Percentiles rank a stretch among this genome's conserved stretches.
These are phyloP conservation scores for Zygosaccharomyces siamensis DNA, from an alignment of 805 yeast species.

Conservation along the genomic window DNA sequence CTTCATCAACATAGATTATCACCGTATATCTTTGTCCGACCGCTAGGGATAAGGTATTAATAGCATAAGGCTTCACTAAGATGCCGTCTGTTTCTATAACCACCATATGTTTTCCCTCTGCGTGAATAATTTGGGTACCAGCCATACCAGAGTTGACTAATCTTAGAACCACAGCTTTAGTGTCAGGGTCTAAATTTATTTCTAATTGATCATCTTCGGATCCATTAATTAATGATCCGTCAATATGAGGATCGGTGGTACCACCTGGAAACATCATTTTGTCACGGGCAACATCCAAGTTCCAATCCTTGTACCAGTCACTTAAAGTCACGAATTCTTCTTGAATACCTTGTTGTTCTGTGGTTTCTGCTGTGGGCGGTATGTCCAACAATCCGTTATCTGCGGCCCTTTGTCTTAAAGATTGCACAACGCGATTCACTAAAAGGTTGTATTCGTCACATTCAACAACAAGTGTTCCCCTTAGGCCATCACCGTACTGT, in stretches of 20 bases:
- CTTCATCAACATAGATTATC: conserved; percentile 45
- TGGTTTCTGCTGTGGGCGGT: not conserved
- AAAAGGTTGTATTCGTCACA: conserved; percentile 40
- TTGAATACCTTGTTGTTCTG: conserved; percentile 25
- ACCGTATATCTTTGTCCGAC: conserved; percentile 78
- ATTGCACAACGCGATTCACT: conserved; percentile 26
- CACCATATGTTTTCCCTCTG: conserved; percentile 49
- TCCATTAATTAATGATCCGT: conserved; percentile 28
- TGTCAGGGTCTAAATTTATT: conserved; percentile 40
- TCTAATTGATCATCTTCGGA: conserved; percentile 11
- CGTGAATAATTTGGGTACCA: conserved; percentile 49
- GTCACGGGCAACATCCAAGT: conserved; percentile 38
- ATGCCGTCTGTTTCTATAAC: conserved; percentile 60
- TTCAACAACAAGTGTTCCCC: conserved; percentile 50
- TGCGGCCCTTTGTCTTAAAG: not conserved
- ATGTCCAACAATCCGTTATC: conserved; percentile 1
- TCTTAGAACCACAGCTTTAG: conserved; percentile 43
- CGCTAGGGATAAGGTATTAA: conserved; percentile 48
- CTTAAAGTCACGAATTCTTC: conserved; percentile 49
- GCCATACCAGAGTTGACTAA: conserved; percentile 54
- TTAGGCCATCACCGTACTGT: conserved; percentile 48
- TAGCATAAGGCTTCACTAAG: conserved; percentile 44
- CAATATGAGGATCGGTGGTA: conserved; percentile 27
- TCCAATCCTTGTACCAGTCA: conserved; percentile 55
- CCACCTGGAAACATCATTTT: conserved; percentile 23